Conservation (phyloP, 768 basidiomycete species). For the Auricularia heimuer region DNA sequence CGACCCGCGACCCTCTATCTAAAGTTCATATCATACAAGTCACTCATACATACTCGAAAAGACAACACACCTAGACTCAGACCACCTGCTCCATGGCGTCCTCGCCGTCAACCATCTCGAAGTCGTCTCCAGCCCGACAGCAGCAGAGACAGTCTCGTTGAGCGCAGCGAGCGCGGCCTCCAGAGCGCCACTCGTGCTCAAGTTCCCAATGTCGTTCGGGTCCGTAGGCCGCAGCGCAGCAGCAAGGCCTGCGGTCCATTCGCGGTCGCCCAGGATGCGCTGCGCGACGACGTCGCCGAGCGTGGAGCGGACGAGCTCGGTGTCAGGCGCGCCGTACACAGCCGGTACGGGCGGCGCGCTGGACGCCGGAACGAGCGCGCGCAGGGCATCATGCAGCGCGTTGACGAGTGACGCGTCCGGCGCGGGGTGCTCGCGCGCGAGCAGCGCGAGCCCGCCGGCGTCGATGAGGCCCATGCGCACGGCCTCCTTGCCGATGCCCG, state of each 20-base stretch:
- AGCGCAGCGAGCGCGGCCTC: not conserved
- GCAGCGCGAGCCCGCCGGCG: constrained; percentile 65
- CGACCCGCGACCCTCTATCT: too few relatives aligned
- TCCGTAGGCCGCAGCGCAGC: not conserved
- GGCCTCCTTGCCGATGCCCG: constrained; percentile 78
- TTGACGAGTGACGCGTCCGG: constrained; percentile 41
- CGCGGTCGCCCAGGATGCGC: constrained; percentile 43
- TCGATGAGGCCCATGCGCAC: constrained; percentile 74
- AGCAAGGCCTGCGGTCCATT: constrained; percentile 31
- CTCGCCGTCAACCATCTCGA: not conserved
- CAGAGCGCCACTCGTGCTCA: not conserved
- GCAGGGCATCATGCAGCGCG: constrained; percentile 59
- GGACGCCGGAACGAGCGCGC: constrained; percentile 46
- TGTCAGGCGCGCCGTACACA: constrained; percentile 40
- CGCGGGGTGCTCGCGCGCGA: constrained; percentile 45
- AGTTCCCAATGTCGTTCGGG: not conserved
- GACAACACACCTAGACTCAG: not conserved
- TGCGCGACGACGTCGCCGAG: constrained; percentile 58
- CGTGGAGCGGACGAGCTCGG: constrained; percentile 36
- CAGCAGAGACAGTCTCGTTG: not conserved
- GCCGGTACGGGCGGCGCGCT: constrained; percentile 46
- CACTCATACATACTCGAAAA: too few relatives aligned
- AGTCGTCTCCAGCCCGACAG: not conserved
- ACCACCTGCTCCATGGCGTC: not conserved
- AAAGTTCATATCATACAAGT: too few relatives aligned